Evolutionary conservation across 2,329 filamentous ascomycete species (phyloP), one percentile per base, ranked within the genome.

Genomic region (Leptographium radiaticola): DNA sequence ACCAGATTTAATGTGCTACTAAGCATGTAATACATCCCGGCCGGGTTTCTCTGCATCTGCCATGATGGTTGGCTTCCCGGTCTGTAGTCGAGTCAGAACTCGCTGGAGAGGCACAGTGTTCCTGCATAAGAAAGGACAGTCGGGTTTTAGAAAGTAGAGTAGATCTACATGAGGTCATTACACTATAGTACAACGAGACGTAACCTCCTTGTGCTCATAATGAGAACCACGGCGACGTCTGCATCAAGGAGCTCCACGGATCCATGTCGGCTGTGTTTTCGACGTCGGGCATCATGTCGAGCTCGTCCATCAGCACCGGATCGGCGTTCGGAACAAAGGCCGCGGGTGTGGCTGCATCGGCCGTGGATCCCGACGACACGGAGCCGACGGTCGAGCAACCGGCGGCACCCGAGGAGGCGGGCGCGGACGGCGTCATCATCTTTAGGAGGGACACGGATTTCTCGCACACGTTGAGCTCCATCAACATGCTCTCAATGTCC

Each of bases 1-100:
- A 31, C 16, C 49, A 70, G 68, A 70, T 59, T 58, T 70, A 48
- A 67, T 69, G 61, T 66, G 64, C 52, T 69, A 63, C 15, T 54
- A 54, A 12, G 34, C 34, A 13, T 25, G 2, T 25, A 25, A 25
- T 25, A 25, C 5, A 25, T 25, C 5, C 25, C 25, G 25, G 25
- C 25, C 25, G 25, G 25, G 25, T 25, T 25, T 25, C 2, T 25
- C 25, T 25, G 5, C 25, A 25, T 25, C 25, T 25, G 25, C 25
- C 25, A 25, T 25, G 25, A 25, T 25, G 2, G 25, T 25, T 25
- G 25, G 25, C 5, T 25, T 25, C 25, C 25, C 25, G 3, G 25
- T 25, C 2, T 25, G 2, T 25, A 3, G 25, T 25, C 25, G 25
- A 3, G 25, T 25, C 25, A 5, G 25, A 25, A 25, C 25, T 25